Conservation (phyloP, 495 filamentous ascomycete species). For the Aspergillus haitiensis region DNA sequence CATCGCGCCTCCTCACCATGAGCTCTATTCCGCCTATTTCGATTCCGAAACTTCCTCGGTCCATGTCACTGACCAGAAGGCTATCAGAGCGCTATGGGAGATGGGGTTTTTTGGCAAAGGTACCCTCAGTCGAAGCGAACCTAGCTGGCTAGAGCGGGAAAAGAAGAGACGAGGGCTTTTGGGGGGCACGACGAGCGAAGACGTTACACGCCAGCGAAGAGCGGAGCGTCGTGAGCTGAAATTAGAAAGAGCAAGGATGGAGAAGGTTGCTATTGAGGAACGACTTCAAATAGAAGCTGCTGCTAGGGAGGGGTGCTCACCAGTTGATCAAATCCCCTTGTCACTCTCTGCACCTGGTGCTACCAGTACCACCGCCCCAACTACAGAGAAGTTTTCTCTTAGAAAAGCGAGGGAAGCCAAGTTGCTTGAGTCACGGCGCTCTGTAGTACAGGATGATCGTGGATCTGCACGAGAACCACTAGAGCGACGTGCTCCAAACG, state of each 20-base stretch:
- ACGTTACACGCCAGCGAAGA: constrained; percentile 72
- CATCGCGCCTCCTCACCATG: constrained; percentile 66
- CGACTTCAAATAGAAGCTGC: constrained; percentile 63
- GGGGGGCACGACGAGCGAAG: constrained; percentile 68
- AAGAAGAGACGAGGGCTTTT: constrained; percentile 65
- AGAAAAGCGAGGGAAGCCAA: constrained; percentile 44
- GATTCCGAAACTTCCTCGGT: constrained; percentile 76
- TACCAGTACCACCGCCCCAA: constrained; percentile 22
- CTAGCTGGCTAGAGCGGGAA: constrained; percentile 85
- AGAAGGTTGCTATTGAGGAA: constrained; percentile 75
- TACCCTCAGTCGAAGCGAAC: constrained; percentile 86
- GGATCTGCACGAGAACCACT: constrained; percentile 53
- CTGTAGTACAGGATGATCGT: constrained; percentile 32
- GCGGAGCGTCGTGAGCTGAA: constrained; percentile 82
- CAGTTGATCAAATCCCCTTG: constrained; percentile 16
- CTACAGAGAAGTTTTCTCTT: constrained; percentile 42
- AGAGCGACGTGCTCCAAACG: constrained; percentile 24
- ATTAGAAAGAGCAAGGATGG: constrained; percentile 80
- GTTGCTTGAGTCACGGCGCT: constrained; percentile 29
- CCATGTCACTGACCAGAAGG: constrained; percentile 73
- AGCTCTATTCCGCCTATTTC: constrained; percentile 73
- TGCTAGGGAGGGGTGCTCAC: constrained; percentile 30
- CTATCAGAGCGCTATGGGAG: constrained; percentile 85
- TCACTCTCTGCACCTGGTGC: constrained; percentile 22
- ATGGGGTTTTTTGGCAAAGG: constrained; percentile 97